Percentiles rank a stretch among this genome's conserved stretches.
These are phyloP conservation scores for Arachis hypogaea DNA, from an alignment of 306 rosid genomes.

Conservation along the genomic window DNA sequence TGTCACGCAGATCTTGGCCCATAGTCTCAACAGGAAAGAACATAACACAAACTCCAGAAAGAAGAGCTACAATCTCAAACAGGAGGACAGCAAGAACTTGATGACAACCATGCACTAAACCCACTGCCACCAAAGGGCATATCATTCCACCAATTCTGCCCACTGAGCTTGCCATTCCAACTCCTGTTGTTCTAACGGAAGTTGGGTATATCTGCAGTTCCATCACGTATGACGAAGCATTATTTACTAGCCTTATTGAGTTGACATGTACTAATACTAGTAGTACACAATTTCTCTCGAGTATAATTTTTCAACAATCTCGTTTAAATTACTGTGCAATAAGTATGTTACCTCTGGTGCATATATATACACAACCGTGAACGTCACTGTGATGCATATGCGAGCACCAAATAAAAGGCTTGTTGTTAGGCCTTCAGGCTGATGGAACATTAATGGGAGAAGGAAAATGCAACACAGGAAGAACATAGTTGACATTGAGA, in stretches of 20 bases:
- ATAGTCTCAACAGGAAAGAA: constrained; percentile 88
- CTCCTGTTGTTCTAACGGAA: constrained; percentile 85
- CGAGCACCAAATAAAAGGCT: constrained; percentile 95
- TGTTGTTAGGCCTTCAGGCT: constrained; percentile 65
- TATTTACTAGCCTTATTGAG: constrained; percentile 13
- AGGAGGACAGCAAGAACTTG: constrained; percentile 75
- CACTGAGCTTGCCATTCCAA: constrained; percentile 85
- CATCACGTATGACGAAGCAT: constrained; percentile 2
- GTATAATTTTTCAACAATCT: constrained; percentile 13
- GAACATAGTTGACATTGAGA: constrained; percentile 87
- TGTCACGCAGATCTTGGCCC: constrained; percentile 74
- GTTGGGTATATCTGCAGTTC: constrained; percentile 88
- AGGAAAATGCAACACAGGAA: constrained; percentile 78
- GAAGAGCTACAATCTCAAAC: constrained; percentile 66
- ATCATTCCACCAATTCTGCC: constrained; percentile 93
- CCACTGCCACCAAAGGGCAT: constrained; percentile 91
- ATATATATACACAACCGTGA: constrained; percentile 83
- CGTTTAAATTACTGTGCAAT: constrained; percentile 28
- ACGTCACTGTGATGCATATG: constrained; percentile 83
- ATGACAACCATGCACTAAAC: constrained; percentile 85
- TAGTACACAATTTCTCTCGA: constrained; percentile 20
- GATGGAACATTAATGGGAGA: constrained; percentile 73
- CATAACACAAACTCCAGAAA: constrained; percentile 80
- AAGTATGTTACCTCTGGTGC: constrained; percentile 88
- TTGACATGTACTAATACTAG: constrained; percentile 9